Evolutionary conservation across 345 rosid genomes (phyloP).

Genomic region (Brassica juncea): DNA sequence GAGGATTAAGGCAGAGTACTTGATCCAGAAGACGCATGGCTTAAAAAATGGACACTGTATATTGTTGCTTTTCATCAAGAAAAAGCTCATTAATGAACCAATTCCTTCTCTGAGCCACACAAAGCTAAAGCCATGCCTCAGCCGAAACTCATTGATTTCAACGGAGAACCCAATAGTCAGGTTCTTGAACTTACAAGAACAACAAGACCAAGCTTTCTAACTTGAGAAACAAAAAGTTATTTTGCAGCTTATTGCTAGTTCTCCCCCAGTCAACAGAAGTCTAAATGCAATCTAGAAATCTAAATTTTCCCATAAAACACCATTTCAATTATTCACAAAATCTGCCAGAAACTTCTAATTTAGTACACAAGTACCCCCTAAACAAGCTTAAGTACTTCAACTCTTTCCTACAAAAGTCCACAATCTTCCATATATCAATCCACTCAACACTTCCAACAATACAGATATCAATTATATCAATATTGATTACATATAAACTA

Average conservation of each 20-base stretch:
- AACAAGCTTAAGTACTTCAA: background rate
- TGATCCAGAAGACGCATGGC: background rate
- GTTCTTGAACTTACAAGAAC: constrained; percentile 23
- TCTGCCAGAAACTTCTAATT: background rate
- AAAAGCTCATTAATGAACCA: background rate
- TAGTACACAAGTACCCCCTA: background rate
- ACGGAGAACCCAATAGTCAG: constrained; percentile 4
- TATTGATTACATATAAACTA: constrained; percentile 1
- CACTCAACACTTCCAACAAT: constrained; percentile 17
- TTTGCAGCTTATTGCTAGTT: background rate
- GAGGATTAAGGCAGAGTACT: background rate
- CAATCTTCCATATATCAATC: constrained; percentile 10
- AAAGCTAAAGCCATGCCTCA: background rate
- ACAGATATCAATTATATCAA: constrained; percentile 14
- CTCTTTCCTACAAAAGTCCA: constrained; percentile 9
- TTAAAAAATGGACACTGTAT: background rate
- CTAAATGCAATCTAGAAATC: background rate
- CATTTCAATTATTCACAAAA: background rate
- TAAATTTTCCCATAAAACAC: background rate
- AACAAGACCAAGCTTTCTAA: background rate
- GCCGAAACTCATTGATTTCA: background rate
- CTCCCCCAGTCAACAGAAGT: background rate
- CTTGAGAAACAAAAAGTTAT: background rate
- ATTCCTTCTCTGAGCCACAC: background rate
- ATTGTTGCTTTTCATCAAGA: background rate